Evolutionary conservation across 805 yeast species (phyloP), one percentile per base, ranked within the genome.

Genomic region (Lachancea sp.): DNA sequence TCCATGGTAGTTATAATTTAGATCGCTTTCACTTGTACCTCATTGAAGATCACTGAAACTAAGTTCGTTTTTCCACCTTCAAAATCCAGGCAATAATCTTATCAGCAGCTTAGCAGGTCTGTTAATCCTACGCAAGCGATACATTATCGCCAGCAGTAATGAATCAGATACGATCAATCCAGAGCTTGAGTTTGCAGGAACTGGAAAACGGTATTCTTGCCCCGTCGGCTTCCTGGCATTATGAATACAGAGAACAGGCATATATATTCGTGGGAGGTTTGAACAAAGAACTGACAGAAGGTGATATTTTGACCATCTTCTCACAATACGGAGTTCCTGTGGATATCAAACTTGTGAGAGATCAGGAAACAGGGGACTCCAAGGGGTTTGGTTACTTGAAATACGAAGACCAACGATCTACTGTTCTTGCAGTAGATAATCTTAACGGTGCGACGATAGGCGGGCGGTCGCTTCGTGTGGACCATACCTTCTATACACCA

Each of bases 261-360:
- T 87, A 80, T 55, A 68, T 89, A 1, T 83, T 69, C 53, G 77
- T 90, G n/a, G 90, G 95, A 1, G 77, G 80, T 3, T 58, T 90
- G 8, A 80, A 87, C 8, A 62, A 54, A 12, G 75, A 75, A 23
- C 58, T 87, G 20, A 77, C 76, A 7, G 96, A 87, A 55, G 77
- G 78, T 35, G 97, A 90, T 56, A 60, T 90, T 0, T 53, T 88
- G 5, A 72, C 78, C 0, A 75, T 89, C 23, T 90, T 90, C 57
- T 83, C 95, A 2, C 97, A 90, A 55, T 90, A 75, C 60, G 97
- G 97, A 0, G 72, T 79, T 15, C 96, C 96, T 0, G 81, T 83
- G 0, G 84, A 83, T 50, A 56, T 90, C 25, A 76, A 80, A 38
- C 64, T 89, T 38, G 72, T 76, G 19, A 71, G 90, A 43, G 90